A percentile compares a stretch with the other conserved stretches of the same genome.
Evolutionary conservation across 169 alveolate genomes (phyloP).

Genomic region (Plasmodium relictum): DNA sequence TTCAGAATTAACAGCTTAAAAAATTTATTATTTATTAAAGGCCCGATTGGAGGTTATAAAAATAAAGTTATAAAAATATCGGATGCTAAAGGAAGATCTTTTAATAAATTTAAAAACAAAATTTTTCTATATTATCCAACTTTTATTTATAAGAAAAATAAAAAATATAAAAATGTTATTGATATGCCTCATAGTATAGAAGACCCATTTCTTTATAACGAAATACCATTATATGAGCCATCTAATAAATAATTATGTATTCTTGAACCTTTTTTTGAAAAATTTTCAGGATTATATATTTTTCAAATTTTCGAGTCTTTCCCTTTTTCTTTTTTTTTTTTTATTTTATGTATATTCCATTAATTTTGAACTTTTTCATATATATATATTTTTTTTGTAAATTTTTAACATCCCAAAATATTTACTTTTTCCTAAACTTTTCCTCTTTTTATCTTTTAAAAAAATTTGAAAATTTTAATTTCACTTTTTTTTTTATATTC

Average conservation of each 20-base stretch:
- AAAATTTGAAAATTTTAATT: too few species aligned
- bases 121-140: slow-evolving; percentile 88
- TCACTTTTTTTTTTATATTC: too few species aligned
- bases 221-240: slow-evolving; percentile 81
- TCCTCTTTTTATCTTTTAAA: too few species aligned
- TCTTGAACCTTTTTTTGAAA: neutral
- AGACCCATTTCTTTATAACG: slow-evolving; percentile 85
- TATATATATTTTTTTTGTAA: too few species aligned
- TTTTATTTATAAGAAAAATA: slow-evolving; percentile 82
- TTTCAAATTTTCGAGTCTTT: neutral
- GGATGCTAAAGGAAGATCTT: slow-evolving; percentile 90
- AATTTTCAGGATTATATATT: neutral
- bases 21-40: slow-evolving; percentile 88
- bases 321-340: neutral
- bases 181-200: slow-evolving; percentile 77
- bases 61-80: slow-evolving; percentile 88
- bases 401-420: too few species aligned
- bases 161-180: slow-evolving; percentile 78
- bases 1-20: slow-evolving; percentile 88
- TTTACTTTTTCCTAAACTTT: too few species aligned
- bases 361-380: neutral
- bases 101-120: slow-evolving; percentile 82
- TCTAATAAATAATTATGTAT: slow-evolving; percentile 25
- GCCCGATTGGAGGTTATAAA: slow-evolving; percentile 85
- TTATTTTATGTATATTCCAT: neutral